Evolutionary conservation across 148 eudicot genomes (phyloP).

Genomic region (Persicaria tinctoria): DNA sequence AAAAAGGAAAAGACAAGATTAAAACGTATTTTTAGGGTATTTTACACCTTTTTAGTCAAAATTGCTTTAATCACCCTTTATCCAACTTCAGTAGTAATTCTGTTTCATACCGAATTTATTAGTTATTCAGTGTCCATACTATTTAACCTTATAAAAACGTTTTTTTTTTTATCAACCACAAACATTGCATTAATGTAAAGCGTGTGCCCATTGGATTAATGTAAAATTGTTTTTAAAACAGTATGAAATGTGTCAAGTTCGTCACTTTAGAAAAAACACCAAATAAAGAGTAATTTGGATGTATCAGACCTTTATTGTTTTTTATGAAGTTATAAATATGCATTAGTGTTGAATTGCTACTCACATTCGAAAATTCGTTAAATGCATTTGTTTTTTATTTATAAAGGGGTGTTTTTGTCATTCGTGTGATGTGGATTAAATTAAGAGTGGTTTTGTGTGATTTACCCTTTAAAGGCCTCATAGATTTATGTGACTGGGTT

Average conservation of each 20-base stretch:
- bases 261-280: neutral
- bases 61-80: neutral
- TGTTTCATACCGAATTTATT: too few species aligned
- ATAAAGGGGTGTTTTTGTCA: neutral
- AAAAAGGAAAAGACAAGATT: too few species aligned
- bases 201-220: too few species aligned
- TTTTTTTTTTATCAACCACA: too few species aligned
- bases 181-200: too few species aligned
- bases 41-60: neutral
- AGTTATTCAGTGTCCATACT: too few species aligned
- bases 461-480: neutral
- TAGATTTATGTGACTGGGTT: neutral
- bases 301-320: neutral
- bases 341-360: neutral
- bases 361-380: neutral
- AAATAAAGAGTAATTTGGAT: neutral
- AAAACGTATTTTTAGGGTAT: neutral
- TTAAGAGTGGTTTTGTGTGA: neutral
- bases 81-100: neutral
- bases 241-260: neutral
- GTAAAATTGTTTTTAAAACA: neutral
- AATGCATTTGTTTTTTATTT: neutral
- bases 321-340: neutral
- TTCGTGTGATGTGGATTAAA: neutral
- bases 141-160: neutral